phyloP scores from a whole-genome alignment of 1,284 basidiomycete species.

The Caloboletus firmus region DNA sequence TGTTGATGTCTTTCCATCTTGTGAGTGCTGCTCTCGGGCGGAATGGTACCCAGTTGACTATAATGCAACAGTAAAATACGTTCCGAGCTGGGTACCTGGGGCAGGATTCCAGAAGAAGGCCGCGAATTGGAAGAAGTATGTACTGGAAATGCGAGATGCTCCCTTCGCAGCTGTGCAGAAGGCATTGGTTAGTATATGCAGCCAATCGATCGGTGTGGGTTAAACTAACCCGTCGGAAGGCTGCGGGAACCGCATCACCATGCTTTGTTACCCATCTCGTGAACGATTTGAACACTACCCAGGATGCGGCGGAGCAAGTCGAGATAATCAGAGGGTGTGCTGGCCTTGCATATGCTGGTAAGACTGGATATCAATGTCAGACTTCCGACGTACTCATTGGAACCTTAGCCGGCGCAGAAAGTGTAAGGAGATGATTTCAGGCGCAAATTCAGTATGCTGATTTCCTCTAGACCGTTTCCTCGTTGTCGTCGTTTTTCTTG shows the following conservation, averaged over 20 bases:
- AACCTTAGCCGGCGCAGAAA: slow-evolving; percentile 31
- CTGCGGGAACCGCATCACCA: slow-evolving; percentile 30
- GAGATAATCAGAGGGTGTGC: slow-evolving; percentile 34
- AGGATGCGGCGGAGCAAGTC: slow-evolving; percentile 19
- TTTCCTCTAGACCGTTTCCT: slow-evolving; percentile 41
- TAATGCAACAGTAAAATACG: slow-evolving; percentile 28
- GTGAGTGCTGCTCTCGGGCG: slow-evolving; percentile 17
- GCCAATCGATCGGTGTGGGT: background rate
- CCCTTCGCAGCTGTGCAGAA: slow-evolving; percentile 31
- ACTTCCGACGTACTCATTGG: slow-evolving; percentile 9
- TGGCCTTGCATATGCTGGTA: slow-evolving; percentile 35
- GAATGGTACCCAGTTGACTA: slow-evolving; percentile 1
- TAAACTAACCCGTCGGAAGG: slow-evolving; percentile 20
- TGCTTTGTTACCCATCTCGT: slow-evolving; percentile 34
- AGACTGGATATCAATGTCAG: slow-evolving; percentile 2
- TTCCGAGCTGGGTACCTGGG: slow-evolving; percentile 35
- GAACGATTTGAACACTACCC: slow-evolving; percentile 14
- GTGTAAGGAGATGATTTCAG: slow-evolving; percentile 18
- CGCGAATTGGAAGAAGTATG: slow-evolving; percentile 29
- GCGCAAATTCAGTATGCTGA: slow-evolving; percentile 8
- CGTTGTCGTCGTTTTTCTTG: slow-evolving; percentile 48
- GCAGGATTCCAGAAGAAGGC: slow-evolving; percentile 36
- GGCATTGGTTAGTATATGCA: slow-evolving; percentile 21
- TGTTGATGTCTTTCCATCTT: slow-evolving; percentile 37
- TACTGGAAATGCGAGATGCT: slow-evolving; percentile 34